Evolutionary conservation across 805 yeast species (phyloP), one percentile per base, ranked within the genome.

Genomic region (Pichia ethanolica): DNA sequence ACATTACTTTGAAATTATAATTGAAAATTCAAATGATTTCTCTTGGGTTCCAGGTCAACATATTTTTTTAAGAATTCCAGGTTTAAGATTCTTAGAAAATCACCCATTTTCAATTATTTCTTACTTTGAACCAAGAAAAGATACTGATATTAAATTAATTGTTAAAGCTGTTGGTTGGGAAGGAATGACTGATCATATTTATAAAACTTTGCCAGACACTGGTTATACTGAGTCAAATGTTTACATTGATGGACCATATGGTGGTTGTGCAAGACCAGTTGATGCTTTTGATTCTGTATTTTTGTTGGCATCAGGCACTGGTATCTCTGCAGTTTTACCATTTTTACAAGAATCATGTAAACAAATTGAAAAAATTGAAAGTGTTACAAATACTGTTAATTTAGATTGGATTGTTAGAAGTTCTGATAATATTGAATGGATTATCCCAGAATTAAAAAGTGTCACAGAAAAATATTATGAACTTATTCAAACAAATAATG

Each of bases 31-130:
- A 34, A 52, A 64, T n/a, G 72, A 70, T 8, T 60, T 74, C 39
- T 50, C 53, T 10, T 78, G 82, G 82, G 56, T 42, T 13, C 75
- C 82, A 1, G 83, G 84, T 27, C 83, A 79, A 51, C 84, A 79
- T 60, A 63, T 77, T 5, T 76, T 67, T 53, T 59, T 79, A 25
- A 67, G 82, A 55, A 74, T 75, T 49, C 63, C 66, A 3, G 79
- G 75, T 2, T 53, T 67, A 13, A 64, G 70, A 38, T 62, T 77
- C 26, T 55, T 77, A 25, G 81, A 78, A 52, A 77, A 72, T 53
- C 84, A 79, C 61, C 83, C 83, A 11, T 79, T 79, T 56, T 77
- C 82, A 1, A 71, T 78, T 8, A 53, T 73, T 30, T 70, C 75
- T 4, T 53, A 66, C 28, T 57, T 55, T 26, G 58, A 59, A 1